Evolutionary conservation across 371 early-diverging fungal species (phyloP).

Genomic region (Synchytrium microbalum): DNA sequence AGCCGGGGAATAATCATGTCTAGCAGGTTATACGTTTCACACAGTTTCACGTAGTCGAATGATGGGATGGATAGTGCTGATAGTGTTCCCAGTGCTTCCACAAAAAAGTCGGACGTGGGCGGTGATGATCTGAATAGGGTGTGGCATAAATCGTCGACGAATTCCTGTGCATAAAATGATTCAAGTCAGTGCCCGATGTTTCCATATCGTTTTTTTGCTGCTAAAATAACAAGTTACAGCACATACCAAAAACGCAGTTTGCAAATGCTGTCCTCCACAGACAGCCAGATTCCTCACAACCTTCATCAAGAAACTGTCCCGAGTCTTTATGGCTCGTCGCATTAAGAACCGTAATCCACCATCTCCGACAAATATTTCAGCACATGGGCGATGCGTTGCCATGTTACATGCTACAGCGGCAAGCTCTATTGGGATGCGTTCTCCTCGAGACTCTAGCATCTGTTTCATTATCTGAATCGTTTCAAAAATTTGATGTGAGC

Average conservation of each 20-base stretch:
- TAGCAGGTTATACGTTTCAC: constrained; percentile 29
- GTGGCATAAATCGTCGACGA: constrained; percentile 41
- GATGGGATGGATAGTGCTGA: constrained; percentile 32
- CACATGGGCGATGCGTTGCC: constrained; percentile 23
- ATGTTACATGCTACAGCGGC: constrained; percentile 43
- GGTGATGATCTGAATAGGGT: constrained; percentile 26
- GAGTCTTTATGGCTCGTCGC: constrained; percentile 37
- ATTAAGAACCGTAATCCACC: constrained; percentile 39
- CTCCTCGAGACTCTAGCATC: constrained; percentile 34
- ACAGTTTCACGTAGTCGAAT: constrained; percentile 40
- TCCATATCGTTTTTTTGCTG: too few relatives aligned
- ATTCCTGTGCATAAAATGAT: constrained; percentile 34
- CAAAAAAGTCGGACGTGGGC: constrained; percentile 21
- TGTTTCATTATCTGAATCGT: constrained; percentile 26
- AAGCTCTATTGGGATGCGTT: constrained; percentile 31
- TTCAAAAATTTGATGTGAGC: background rate
- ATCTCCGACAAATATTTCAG: constrained; percentile 28
- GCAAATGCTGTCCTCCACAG: constrained; percentile 16
- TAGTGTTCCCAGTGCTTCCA: constrained; percentile 38
- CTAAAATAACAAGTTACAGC: background rate
- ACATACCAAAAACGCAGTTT: constrained; percentile 36
- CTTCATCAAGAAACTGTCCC: constrained; percentile 41
- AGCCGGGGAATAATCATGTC: constrained; percentile 20
- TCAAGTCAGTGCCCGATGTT: too few relatives aligned
- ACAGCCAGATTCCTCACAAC: constrained; percentile 35